A percentile compares a stretch with the other conserved stretches of the same genome.
Evolutionary conservation across 352 stramenopile species (phyloP).

Genomic region (Phytophthora megakarya): DNA sequence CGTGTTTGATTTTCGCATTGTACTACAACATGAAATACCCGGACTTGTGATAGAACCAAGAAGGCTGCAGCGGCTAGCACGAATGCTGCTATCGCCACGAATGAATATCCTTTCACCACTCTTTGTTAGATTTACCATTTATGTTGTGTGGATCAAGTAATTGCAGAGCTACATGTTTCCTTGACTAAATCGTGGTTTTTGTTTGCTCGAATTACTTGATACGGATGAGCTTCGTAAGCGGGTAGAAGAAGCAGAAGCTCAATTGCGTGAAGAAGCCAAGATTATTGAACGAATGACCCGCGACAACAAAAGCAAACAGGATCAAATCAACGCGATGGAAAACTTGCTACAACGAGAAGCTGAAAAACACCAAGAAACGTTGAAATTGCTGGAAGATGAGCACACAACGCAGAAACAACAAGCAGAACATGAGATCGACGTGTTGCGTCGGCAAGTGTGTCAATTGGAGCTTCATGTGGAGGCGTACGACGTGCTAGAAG

Average conservation of each 20-base stretch:
- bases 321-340: slow-evolving; percentile 76
- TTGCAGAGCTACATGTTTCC: slow-evolving; percentile 9
- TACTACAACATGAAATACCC: neutral
- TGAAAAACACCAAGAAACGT: slow-evolving; percentile 61
- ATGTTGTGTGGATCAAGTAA: slow-evolving; percentile 2
- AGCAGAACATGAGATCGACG: slow-evolving; percentile 62
- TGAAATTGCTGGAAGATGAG: slow-evolving; percentile 67
- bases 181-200: slow-evolving; percentile 27
- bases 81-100: slow-evolving; percentile 66
- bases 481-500: slow-evolving; percentile 69
- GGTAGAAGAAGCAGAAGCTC: slow-evolving; percentile 73
- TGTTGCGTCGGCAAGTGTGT: slow-evolving; percentile 57
- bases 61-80: slow-evolving; percentile 27
- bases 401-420: slow-evolving; percentile 61
- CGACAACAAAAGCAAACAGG: slow-evolving; percentile 74
- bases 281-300: slow-evolving; percentile 83
- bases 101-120: slow-evolving; percentile 68
- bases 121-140: no score
- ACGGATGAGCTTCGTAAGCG: slow-evolving; percentile 75
- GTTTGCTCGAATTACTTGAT: slow-evolving; percentile 8
- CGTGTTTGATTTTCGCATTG: neutral
- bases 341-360: slow-evolving; percentile 60
- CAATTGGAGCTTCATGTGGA: slow-evolving; percentile 75
- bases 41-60: slow-evolving; percentile 29
- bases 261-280: slow-evolving; percentile 79